Conservation (phyloP, 345 rosid species). For the Salix brachista region DNA sequence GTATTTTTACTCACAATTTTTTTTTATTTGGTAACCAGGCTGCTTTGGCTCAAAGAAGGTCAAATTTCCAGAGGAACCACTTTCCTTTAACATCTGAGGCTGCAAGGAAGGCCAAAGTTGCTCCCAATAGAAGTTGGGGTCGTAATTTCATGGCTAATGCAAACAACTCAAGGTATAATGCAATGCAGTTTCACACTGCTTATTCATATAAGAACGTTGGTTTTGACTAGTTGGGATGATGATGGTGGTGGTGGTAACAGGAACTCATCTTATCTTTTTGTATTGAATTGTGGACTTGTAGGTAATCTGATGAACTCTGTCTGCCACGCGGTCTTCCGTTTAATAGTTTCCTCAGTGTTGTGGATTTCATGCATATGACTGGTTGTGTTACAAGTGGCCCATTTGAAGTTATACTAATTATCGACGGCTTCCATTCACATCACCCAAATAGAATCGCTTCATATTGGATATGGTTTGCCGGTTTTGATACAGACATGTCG, state of each 20-base stretch:
- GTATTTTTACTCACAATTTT: neutral
- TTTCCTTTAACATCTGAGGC: conserved; percentile 52
- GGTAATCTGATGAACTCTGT: conserved; percentile 42
- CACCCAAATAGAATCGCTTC: conserved; percentile 20
- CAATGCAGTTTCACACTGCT: neutral
- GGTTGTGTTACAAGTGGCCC: conserved; percentile 24
- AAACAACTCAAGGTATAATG: conserved; percentile 59
- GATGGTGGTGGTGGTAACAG: neutral
- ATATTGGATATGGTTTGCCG: neutral
- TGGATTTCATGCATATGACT: conserved; percentile 16
- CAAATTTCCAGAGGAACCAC: conserved; percentile 55
- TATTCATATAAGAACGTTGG: neutral
- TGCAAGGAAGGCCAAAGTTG: conserved; percentile 55
- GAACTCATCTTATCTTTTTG: conserved; percentile 1
- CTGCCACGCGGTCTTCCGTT: conserved; percentile 27
- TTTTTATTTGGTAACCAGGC: conserved; percentile 43
- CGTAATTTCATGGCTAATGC: conserved; percentile 34
- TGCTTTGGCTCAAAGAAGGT: conserved; percentile 68
- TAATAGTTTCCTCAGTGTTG: conserved; percentile 23
- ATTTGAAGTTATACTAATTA: conserved; percentile 12
- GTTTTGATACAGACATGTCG: conserved; percentile 5
- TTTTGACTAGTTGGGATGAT: neutral
- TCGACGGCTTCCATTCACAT: conserved; percentile 10
- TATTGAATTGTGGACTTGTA: conserved; percentile 14
- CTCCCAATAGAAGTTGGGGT: conserved; percentile 51